Percentiles rank a stretch among this genome's conserved stretches.
phyloP scores from a whole-genome alignment of 768 basidiomycete species.

The Rhodotorula babjevae region DNA sequence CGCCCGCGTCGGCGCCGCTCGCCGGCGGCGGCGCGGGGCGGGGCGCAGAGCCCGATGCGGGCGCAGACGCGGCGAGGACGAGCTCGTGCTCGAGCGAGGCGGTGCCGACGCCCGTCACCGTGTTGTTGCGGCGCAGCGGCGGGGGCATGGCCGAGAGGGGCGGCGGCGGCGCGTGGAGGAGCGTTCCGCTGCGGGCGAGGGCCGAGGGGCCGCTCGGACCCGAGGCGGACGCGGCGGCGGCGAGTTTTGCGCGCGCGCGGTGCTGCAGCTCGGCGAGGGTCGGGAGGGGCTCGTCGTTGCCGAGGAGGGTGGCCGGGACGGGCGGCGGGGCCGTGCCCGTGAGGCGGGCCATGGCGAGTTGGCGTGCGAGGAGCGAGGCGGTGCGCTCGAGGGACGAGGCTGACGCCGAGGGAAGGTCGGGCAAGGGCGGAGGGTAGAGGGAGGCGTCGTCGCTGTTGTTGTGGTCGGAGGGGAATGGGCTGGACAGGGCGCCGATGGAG shows the following conservation, averaged over 20 bases:
- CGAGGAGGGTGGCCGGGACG: conserved; percentile 9
- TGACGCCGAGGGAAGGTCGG: neutral
- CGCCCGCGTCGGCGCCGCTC: no score
- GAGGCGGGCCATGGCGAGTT: conserved; percentile 40
- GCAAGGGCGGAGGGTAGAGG: conserved; percentile 2
- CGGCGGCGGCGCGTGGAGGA: neutral
- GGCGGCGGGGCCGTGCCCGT: conserved; percentile 33
- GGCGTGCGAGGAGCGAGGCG: conserved; percentile 37
- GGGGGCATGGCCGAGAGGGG: neutral
- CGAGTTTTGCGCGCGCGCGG: conserved; percentile 25
- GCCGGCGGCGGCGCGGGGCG: no score
- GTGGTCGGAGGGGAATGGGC: neutral
- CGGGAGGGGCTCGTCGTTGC: conserved; percentile 22
- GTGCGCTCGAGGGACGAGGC: conserved; percentile 25
- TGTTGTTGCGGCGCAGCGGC: conserved; percentile 7
- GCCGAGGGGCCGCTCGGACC: neutral
- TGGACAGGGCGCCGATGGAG: neutral
- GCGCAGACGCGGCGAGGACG: neutral
- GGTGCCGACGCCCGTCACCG: conserved; percentile 21
- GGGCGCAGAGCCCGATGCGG: neutral
- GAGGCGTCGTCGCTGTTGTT: conserved; percentile 2
- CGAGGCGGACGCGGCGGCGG: neutral
- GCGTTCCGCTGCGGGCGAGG: conserved; percentile 19
- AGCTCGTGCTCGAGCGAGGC: neutral
- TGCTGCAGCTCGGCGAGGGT: conserved; percentile 36